Base-by-base conservation (phyloP, 2,329 filamentous ascomycete genomes). In the Phialophora tarda region DNA sequence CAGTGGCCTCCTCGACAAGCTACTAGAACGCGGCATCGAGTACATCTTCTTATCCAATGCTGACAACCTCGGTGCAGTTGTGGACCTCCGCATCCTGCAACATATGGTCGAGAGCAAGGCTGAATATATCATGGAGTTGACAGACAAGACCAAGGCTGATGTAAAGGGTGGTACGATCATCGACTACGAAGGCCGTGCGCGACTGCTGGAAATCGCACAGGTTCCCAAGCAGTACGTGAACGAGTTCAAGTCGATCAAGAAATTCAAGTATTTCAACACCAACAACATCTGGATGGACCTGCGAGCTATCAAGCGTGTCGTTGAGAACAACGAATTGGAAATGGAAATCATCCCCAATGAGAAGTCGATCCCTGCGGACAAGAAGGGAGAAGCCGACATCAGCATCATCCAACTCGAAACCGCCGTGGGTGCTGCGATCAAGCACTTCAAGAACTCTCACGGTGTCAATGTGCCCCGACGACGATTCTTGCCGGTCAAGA, bases 211-310 rank as follows among this genome's bases (percentile, higher is more conserved):
- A 85, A 97, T 99, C 76, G 95, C 95, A 14, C 95, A 99, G 86
- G 95, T 99, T 41, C 95, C 95, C 82, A 99, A 98, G 89, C 92
- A 99, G 86, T 95, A 99, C 83, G 92, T 95, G 80, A 98, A 99
- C 84, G 95, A 99, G 85, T 99, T 99, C 92, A 99, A 99, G 89
- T 97, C 93, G 57, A 99, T 99, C 87, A 99, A 99, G 90, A 99
- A 99, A 88, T 99, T 99, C 91, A 97, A 96, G 88, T 99, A 99
- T 89, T 99, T 99, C 90, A 99, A 99, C 89, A 99, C 95, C 82
- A 99, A 99, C 91, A 99, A 99, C 88, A 97, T 99, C 83, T 99
- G 95, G 95, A 91, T 99, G 86, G 97, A 97, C 84, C 87, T 97
- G 75, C 89, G 92, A 79, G 95, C 95, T 74, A 91, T 99, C 83